phyloP scores from a whole-genome alignment of 768 basidiomycete species.

The Trametes elegans region DNA sequence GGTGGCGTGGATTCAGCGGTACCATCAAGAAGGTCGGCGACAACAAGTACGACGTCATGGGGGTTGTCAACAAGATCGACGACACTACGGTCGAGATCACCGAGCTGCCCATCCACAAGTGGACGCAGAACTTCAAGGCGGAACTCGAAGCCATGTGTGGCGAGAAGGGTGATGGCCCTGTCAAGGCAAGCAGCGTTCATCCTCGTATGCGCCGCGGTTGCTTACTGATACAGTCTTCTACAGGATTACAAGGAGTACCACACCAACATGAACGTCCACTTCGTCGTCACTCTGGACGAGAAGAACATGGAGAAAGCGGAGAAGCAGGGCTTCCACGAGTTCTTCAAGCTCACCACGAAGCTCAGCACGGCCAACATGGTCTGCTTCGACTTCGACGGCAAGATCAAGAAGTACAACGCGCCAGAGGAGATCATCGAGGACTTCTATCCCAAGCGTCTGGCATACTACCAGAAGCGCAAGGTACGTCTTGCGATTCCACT shows the following conservation, averaged over 20 bases:
- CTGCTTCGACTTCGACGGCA: conserved; percentile 93
- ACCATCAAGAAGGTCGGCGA: conserved; percentile 77
- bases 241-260: conserved; percentile 98
- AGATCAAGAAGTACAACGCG: conserved; percentile 89
- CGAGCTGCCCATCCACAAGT: conserved; percentile 91
- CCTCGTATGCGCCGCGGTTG: background rate
- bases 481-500: conserved; percentile 38
- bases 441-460: conserved; percentile 85
- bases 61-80: conserved; percentile 71
- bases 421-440: conserved; percentile 93
- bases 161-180: conserved; percentile 74
- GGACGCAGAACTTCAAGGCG: conserved; percentile 93
- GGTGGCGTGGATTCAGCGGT: conserved; percentile 97
- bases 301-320: conserved; percentile 86
- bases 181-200: conserved; percentile 61
- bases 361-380: conserved; percentile 97
- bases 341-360: conserved; percentile 85
- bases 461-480: conserved; percentile 96
- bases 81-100: conserved; percentile 93
- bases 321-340: conserved; percentile 83
- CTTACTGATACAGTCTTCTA: background rate
- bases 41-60: conserved; percentile 82
- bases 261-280: conserved; percentile 89
- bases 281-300: conserved; percentile 75
- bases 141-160: conserved; percentile 88